Evolutionary conservation across 495 filamentous ascomycete species (phyloP).

Genomic region (Chlorociboria aeruginascens): DNA sequence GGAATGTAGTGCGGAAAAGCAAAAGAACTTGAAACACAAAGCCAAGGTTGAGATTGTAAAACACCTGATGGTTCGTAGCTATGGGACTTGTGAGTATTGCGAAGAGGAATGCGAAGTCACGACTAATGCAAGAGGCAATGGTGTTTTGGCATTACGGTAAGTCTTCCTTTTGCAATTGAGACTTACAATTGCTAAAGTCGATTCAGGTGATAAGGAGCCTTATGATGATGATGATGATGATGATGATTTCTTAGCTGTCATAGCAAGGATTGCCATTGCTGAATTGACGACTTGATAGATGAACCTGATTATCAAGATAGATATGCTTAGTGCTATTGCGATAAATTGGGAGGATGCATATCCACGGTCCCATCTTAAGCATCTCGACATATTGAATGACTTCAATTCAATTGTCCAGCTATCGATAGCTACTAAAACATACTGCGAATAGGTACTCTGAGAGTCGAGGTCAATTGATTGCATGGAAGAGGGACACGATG

Average conservation of each 20-base stretch:
- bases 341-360: conserved; percentile 29
- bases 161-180: background rate
- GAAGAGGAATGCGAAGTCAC: conserved; percentile 14
- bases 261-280: conserved; percentile 17
- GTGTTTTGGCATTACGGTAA: conserved; percentile 21
- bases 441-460: no score
- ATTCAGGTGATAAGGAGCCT: conserved; percentile 15
- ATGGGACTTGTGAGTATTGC: conserved; percentile 16
- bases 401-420: no score
- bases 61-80: conserved; percentile 8
- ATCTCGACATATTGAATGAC: no score
- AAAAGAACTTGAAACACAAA: no score
- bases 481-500: no score
- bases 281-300: conserved; percentile 10
- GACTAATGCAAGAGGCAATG: conserved; percentile 7
- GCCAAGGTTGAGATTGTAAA: conserved; percentile 9
- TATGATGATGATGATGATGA: conserved; percentile 19
- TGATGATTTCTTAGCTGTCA: conserved; percentile 19
- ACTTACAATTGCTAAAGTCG: background rate
- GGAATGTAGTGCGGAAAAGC: no score
- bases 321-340: conserved; percentile 19
- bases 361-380: background rate
- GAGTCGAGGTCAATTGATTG: no score
- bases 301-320: conserved; percentile 15
- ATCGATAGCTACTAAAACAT: no score